Percentiles rank a stretch among this genome's conserved stretches.
Evolutionary conservation across 495 filamentous ascomycete species (phyloP).

Genomic region (Penicillium argentinense): DNA sequence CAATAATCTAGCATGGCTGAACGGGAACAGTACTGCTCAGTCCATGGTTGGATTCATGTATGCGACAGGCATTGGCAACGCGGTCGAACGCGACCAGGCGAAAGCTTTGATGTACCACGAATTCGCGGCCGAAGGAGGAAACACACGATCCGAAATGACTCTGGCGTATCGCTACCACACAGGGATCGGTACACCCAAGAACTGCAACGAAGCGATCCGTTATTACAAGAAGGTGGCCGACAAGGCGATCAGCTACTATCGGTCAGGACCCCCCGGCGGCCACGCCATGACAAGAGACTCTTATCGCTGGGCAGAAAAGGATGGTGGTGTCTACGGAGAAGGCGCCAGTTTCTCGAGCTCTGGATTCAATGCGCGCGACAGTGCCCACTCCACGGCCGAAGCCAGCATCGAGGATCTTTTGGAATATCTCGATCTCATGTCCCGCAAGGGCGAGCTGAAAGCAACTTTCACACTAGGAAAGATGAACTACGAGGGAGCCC

Average conservation of each 20-base stretch:
- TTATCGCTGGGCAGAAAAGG: constrained; percentile 79
- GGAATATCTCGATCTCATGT: constrained; percentile 92
- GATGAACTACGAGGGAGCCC: constrained; percentile 86
- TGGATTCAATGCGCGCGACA: constrained; percentile 76
- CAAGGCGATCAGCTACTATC: constrained; percentile 82
- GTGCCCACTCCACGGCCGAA: constrained; percentile 68
- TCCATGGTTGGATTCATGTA: constrained; percentile 97
- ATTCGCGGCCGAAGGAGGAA: constrained; percentile 82
- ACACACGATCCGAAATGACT: constrained; percentile 90
- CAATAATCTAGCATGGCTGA: constrained; percentile 67
- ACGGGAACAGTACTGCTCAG: constrained; percentile 88
- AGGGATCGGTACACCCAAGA: constrained; percentile 80
- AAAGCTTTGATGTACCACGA: constrained; percentile 92
- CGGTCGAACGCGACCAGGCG: constrained; percentile 85
- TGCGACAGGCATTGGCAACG: constrained; percentile 83
- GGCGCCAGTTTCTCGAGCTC: constrained; percentile 90
- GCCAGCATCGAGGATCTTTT: constrained; percentile 89
- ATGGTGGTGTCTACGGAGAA: constrained; percentile 91
- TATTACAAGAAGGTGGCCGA: constrained; percentile 94
- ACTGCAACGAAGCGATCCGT: constrained; percentile 79
- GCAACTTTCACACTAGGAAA: constrained; percentile 86
- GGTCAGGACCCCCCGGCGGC: constrained; percentile 89
- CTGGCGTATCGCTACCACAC: constrained; percentile 82
- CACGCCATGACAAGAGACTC: constrained; percentile 70
- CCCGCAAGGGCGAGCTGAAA: constrained; percentile 88